A percentile compares a stretch with the other conserved stretches of the same genome.
These are phyloP conservation scores for Cornus suecica DNA, from an alignment of 148 eudicot genomes.

Conservation along the genomic window DNA sequence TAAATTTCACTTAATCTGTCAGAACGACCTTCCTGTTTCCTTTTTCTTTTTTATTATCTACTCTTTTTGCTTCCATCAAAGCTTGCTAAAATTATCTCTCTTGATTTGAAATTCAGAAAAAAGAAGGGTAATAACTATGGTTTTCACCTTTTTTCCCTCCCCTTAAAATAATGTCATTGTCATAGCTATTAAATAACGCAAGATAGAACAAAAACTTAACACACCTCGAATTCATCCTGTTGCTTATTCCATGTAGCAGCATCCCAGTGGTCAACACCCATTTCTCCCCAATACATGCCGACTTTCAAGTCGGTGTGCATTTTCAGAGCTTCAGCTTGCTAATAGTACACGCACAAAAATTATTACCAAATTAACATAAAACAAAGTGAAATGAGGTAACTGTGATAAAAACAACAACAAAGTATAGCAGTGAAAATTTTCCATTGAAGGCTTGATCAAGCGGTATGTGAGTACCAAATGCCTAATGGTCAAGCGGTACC, in stretches of 20 bases:
- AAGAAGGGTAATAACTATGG: not conserved
- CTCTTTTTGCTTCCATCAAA: not conserved
- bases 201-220: not conserved
- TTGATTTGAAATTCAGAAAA: not conserved
- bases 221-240: conserved; percentile 62
- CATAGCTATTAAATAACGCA: not conserved
- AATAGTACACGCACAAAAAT: too few species aligned
- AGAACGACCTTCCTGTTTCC: too few species aligned
- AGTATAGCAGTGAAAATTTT: not conserved
- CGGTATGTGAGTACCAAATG: too few species aligned
- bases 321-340: conserved; percentile 75
- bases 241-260: conserved; percentile 65
- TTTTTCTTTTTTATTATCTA: too few species aligned
- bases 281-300: conserved; percentile 82
- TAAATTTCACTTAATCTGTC: too few species aligned
- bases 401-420: conserved; percentile 6
- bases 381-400: too few species aligned
- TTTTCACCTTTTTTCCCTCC: not conserved
- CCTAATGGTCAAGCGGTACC: too few species aligned
- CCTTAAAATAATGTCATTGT: not conserved
- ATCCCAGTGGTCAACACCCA: conserved; percentile 84
- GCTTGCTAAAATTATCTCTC: not conserved
- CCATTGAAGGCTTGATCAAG: too few species aligned
- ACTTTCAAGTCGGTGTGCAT: conserved; percentile 77
- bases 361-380: not conserved